Conservation (phyloP, 2,329 filamentous ascomycete genomes). For the Colletotrichum lindemuthianum region DNA sequence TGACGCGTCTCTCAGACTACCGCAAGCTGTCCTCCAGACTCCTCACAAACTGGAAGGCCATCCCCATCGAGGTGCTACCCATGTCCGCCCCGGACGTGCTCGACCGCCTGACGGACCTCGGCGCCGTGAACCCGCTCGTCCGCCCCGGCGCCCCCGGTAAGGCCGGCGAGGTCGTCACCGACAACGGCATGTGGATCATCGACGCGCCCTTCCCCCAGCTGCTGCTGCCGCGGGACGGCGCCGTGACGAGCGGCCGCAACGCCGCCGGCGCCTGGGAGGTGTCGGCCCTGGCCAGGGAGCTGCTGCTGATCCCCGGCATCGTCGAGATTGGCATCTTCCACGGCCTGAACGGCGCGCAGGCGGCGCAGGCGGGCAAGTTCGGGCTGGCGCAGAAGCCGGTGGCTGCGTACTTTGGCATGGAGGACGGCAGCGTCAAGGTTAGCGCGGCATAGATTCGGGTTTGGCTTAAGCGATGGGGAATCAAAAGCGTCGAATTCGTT, state of each 20-base stretch:
- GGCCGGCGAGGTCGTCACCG: slow-evolving; percentile 77
- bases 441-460: slow-evolving; percentile 13
- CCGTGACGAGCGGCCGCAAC: slow-evolving; percentile 55
- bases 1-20: slow-evolving; percentile 69
- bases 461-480: no score
- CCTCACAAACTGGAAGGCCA: slow-evolving; percentile 79
- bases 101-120: slow-evolving; percentile 75
- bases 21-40: slow-evolving; percentile 86
- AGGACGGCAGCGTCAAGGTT: slow-evolving; percentile 75
- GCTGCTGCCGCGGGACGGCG: slow-evolving; percentile 61
- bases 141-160: slow-evolving; percentile 79
- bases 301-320: slow-evolving; percentile 87
- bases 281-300: slow-evolving; percentile 73
- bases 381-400: slow-evolving; percentile 88
- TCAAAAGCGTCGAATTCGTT: no score
- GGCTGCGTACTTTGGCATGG: slow-evolving; percentile 94
- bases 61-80: slow-evolving; percentile 94
- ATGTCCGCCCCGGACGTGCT: slow-evolving; percentile 83
- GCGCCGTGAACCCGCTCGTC: slow-evolving; percentile 75
- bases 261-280: slow-evolving; percentile 82
- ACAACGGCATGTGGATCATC: slow-evolving; percentile 78
- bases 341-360: slow-evolving; percentile 80
- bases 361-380: slow-evolving; percentile 60
- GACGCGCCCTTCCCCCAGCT: slow-evolving; percentile 89
- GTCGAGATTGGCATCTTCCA: slow-evolving; percentile 93